Conservation (phyloP, 108 stramenopile genomes). For the Discostella pseudostelligera region DNA sequence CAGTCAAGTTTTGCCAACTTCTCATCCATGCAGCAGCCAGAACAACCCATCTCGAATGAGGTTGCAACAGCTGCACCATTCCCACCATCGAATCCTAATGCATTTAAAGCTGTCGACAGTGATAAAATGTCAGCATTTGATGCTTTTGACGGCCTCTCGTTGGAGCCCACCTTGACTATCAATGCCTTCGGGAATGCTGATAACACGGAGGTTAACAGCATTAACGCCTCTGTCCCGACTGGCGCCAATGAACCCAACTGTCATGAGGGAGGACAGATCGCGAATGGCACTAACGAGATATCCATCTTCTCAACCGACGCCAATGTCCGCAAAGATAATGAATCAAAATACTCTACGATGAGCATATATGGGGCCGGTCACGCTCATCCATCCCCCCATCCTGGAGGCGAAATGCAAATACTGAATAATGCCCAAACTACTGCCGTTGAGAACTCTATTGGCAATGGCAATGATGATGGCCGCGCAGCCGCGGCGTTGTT, state of each 20-base stretch:
- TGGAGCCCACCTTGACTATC: conserved; percentile 35
- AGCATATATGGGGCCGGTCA: conserved; percentile 64
- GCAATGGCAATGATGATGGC: not conserved
- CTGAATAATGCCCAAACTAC: not conserved
- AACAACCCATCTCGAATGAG: not conserved
- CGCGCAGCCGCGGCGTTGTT: conserved; percentile 5
- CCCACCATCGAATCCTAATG: conserved; percentile 26
- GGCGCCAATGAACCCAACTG: not conserved
- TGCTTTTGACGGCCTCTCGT: conserved; percentile 53
- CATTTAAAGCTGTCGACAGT: conserved; percentile 22
- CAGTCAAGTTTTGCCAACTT: conserved; percentile 7
- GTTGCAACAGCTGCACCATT: not conserved
- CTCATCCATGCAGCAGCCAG: not conserved
- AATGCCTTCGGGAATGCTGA: not conserved
- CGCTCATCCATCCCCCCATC: conserved; percentile 46
- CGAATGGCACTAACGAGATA: conserved; percentile 51
- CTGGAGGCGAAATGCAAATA: not conserved
- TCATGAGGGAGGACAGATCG: conserved; percentile 37
- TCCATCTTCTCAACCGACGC: conserved; percentile 40
- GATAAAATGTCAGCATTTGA: conserved; percentile 47
- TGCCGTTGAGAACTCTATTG: not conserved
- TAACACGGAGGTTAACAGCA: too few relatives aligned
- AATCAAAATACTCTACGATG: conserved; percentile 60
- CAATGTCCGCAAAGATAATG: conserved; percentile 72
- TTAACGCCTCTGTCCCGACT: not conserved